These are phyloP conservation scores for Sesbania bispinosa DNA, from an alignment of 306 rosid genomes.

Conservation along the genomic window DNA sequence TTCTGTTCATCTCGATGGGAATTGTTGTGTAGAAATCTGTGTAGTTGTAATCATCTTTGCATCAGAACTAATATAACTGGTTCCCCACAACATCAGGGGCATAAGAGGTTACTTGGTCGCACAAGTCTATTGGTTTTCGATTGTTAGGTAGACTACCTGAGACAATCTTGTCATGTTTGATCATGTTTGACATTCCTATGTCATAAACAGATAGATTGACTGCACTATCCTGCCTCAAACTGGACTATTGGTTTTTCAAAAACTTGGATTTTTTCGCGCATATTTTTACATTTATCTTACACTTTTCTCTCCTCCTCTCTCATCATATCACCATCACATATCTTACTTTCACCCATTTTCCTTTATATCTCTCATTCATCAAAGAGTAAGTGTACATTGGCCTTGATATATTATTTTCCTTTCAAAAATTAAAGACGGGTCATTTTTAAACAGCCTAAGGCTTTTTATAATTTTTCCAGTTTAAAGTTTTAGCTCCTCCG, in stretches of 20 bases:
- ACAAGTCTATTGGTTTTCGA: constrained; percentile 13
- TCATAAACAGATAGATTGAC: not conserved
- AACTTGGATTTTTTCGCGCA: too few species aligned
- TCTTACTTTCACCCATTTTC: too few species aligned
- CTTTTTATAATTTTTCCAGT: too few species aligned
- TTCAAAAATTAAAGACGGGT: too few species aligned
- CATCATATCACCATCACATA: too few species aligned
- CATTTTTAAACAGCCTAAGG: too few species aligned
- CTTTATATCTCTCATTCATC: too few species aligned
- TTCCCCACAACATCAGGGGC: constrained; percentile 22
- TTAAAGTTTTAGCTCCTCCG: too few species aligned
- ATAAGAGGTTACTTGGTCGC: constrained; percentile 1
- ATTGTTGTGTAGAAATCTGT: constrained; percentile 28
- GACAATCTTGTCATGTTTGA: constrained; percentile 7
- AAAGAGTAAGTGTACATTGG: too few species aligned
- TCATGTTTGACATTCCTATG: not conserved
- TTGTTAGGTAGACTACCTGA: constrained; percentile 13
- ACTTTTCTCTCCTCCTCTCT: too few species aligned
- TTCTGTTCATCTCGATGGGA: constrained; percentile 30
- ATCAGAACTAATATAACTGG: constrained; percentile 32
- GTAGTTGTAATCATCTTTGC: constrained; percentile 32
- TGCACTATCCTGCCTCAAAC: not conserved
- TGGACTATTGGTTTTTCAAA: not conserved
- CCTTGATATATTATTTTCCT: too few species aligned
- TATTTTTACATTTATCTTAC: too few species aligned